These are phyloP conservation scores for Nannizziopsis barbatae DNA, from an alignment of 2,329 filamentous ascomycete species.

Conservation along the genomic window DNA sequence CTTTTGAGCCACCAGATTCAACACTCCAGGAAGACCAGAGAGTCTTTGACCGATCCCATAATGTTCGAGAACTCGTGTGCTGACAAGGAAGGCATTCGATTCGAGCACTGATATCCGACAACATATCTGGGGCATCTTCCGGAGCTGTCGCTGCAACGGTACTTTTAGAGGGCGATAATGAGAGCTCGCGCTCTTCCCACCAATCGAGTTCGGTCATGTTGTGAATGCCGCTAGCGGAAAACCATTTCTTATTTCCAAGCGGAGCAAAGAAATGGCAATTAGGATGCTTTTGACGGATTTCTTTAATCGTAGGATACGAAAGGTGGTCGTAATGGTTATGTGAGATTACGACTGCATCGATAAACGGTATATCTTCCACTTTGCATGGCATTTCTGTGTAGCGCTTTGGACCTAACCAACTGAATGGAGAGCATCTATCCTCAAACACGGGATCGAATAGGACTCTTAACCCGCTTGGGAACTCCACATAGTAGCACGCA, in stretches of 20 bases:
- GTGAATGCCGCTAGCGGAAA: slow-evolving; percentile 54
- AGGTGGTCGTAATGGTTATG: slow-evolving; percentile 94
- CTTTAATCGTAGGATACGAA: slow-evolving; percentile 60
- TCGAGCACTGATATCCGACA: slow-evolving; percentile 51
- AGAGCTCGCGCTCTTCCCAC: slow-evolving; percentile 79
- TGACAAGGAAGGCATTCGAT: slow-evolving; percentile 76
- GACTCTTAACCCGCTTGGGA: slow-evolving; percentile 71
- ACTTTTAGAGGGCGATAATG: slow-evolving; percentile 39
- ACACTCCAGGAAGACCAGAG: slow-evolving; percentile 86
- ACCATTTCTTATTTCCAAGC: slow-evolving; percentile 74
- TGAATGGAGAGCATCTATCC: slow-evolving; percentile 68
- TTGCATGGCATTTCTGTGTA: slow-evolving; percentile 68
- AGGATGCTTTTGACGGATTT: slow-evolving; percentile 60
- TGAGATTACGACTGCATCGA: slow-evolving; percentile 56
- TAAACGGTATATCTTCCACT: slow-evolving; percentile 60
- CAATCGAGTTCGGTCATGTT: slow-evolving; percentile 87
- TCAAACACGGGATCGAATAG: slow-evolving; percentile 93
- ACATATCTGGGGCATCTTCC: not conserved
- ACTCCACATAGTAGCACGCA: slow-evolving; percentile 87
- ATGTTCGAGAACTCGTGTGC: slow-evolving; percentile 60
- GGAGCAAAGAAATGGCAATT: slow-evolving; percentile 81
- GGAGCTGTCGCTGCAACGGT: slow-evolving; percentile 19
- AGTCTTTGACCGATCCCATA: slow-evolving; percentile 60
- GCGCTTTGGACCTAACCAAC: slow-evolving; percentile 59
- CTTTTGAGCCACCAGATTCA: slow-evolving; percentile 58